Base-by-base conservation (phyloP, 2,329 filamentous ascomycete genomes). In the Colletotrichum sp. region DNA sequence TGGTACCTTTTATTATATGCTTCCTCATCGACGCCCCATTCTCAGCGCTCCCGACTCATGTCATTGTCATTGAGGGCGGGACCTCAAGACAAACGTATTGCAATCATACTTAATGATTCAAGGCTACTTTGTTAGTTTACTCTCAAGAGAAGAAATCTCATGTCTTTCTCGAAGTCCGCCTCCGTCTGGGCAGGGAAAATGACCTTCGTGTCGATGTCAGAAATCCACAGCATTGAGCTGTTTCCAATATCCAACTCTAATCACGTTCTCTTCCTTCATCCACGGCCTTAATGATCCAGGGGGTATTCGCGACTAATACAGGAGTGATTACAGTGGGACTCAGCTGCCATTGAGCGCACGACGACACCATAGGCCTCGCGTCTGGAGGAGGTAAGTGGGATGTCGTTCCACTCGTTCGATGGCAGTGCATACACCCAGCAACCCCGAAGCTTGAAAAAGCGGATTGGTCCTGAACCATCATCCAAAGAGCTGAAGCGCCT, bases 381-480 rank as follows among this genome's bases (percentile, higher is more conserved):
- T 52, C n/a, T 52, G n/a, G 6, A 22, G 44, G 6, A 22, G 44
- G n/a, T 1, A 22, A 22, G 10, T 52, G 44, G 0, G n/a, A 52
- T 5, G 44, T 0, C 0, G 6, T 22, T 22, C 4, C n/a, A 0
- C 1, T 1, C 3, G 10, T 3, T 52, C 44, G 44, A 52, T 52
- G 0, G n/a, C n/a, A 22, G n/a, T 26, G 24, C 24, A 1, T 4
- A 52, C 6, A 22, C 3, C 44, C 44, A 22, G 44, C 44, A 52
- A 28, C 26, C 26, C 26, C 26, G 26, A 1, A 28, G 26, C 26
- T 28, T 5, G 26, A 28, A 28, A 28, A 2, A 28, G 26, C 26
- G 26, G 28, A n/a, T 44, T 44, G 39, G 18, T 3, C 18, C 39
- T 10, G 16, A 44, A 44, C 1, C 39, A 48, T 22, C 9, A n/a